Evolutionary conservation across 2,329 filamentous ascomycete genomes (phyloP).

Genomic region (Alternaria novae-zelandiae): DNA sequence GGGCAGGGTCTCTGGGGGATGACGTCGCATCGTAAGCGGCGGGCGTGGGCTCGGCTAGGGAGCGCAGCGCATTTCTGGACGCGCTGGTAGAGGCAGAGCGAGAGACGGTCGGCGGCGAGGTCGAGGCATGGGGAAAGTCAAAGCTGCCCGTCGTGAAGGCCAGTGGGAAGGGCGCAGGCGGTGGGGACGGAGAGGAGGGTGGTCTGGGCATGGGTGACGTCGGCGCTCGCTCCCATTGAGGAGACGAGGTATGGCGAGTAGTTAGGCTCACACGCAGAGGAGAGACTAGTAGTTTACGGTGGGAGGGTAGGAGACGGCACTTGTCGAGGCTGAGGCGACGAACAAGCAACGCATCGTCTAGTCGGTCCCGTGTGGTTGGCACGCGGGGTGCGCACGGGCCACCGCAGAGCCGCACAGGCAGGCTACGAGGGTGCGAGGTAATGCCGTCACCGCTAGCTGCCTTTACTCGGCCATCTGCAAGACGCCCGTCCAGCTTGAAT

Average conservation of each 20-base stretch:
- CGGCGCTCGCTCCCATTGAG: slow-evolving; percentile 22
- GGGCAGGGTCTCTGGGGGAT: slow-evolving; percentile 13
- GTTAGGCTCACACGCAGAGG: neutral
- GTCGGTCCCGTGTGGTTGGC: neutral
- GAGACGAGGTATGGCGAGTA: neutral
- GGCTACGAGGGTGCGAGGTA: neutral
- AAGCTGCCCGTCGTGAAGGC: slow-evolving; percentile 49
- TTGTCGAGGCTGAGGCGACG: neutral
- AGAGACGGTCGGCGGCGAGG: slow-evolving; percentile 24
- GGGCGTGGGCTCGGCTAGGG: slow-evolving; percentile 10
- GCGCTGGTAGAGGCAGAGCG: slow-evolving; percentile 5
- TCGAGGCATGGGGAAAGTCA: slow-evolving; percentile 54
- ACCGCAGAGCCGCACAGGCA: neutral
- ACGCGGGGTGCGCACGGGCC: neutral
- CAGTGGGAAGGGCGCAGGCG: slow-evolving; percentile 30
- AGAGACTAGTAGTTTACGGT: neutral
- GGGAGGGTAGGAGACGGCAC: neutral
- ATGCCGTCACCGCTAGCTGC: slow-evolving; percentile 11
- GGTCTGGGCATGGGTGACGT: slow-evolving; percentile 43
- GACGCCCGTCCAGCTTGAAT: neutral
- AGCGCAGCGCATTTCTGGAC: slow-evolving; percentile 12
- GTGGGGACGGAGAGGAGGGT: slow-evolving; percentile 35
- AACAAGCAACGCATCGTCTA: neutral
- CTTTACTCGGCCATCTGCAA: neutral
- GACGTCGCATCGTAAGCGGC: slow-evolving; percentile 12